Conservation (phyloP, 306 rosid species). For the Biancaea sappan region DNA sequence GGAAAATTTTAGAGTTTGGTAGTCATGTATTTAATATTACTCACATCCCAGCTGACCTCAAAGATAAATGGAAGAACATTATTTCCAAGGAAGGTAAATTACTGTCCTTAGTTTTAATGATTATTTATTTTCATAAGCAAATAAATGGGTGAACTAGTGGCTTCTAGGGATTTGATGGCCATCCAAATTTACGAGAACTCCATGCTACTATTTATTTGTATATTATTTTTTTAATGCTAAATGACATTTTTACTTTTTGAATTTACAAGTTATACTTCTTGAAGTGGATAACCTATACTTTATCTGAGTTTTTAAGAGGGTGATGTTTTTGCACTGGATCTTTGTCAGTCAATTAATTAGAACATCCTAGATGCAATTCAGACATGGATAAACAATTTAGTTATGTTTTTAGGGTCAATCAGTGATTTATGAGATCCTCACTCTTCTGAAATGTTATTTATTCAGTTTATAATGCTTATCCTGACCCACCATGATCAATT, state of each 20-base stretch:
- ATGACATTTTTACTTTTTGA: neutral
- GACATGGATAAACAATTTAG: neutral
- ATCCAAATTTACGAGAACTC: neutral
- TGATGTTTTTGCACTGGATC: neutral
- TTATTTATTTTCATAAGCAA: constrained; percentile 8
- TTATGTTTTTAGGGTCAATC: neutral
- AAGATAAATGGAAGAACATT: constrained; percentile 77
- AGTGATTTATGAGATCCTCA: neutral
- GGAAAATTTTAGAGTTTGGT: constrained; percentile 47
- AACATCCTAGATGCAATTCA: neutral
- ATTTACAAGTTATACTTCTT: neutral
- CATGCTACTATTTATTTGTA: neutral
- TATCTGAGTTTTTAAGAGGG: neutral
- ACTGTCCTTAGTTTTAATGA: neutral
- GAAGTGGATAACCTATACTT: neutral
- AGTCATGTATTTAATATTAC: constrained; percentile 37
- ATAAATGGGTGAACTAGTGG: neutral
- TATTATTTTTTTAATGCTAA: neutral
- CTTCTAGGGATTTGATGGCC: neutral
- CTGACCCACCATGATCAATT: neutral
- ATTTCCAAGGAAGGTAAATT: constrained; percentile 41
- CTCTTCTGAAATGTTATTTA: neutral
- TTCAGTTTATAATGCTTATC: neutral
- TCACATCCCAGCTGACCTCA: constrained; percentile 54
- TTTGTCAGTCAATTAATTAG: neutral